Percentiles rank a stretch among this genome's conserved stretches.
phyloP scores from a whole-genome alignment of 2,329 filamentous ascomycete genomes.

The Myriangium duriaei region DNA sequence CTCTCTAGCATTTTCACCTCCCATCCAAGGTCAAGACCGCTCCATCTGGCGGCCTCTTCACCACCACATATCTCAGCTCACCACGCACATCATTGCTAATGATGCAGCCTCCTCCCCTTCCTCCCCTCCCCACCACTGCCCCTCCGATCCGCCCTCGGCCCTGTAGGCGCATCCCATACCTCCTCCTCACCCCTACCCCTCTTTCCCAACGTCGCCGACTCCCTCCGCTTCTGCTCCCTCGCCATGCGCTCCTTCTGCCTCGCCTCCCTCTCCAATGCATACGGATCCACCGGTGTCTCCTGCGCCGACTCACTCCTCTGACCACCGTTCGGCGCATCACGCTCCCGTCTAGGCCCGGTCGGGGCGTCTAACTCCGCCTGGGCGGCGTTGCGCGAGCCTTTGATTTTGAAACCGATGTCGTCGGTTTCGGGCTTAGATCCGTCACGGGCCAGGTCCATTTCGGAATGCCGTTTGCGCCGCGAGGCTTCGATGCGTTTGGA shows the following conservation, averaged over 20 bases:
- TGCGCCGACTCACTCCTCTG: conserved; percentile 8
- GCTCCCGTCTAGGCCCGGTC: conserved; percentile 21
- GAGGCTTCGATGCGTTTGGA: conserved; percentile 31
- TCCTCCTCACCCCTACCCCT: conserved; percentile 14
- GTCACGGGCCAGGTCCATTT: conserved; percentile 31
- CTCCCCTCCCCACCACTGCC: too few species aligned
- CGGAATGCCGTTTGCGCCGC: conserved; percentile 25
- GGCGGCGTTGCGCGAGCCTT: conserved; percentile 21
- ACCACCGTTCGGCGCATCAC: conserved; percentile 11
- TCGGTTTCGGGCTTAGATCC: conserved; percentile 17
- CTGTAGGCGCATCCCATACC: conserved; percentile 30
- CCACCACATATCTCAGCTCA: too few species aligned
- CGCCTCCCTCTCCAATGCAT: conserved; percentile 22
- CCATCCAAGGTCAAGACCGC: too few species aligned
- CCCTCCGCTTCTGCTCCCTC: conserved; percentile 54
- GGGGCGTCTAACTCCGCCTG: conserved; percentile 18
- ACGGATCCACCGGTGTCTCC: conserved; percentile 18
- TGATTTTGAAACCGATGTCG: conserved; percentile 38
- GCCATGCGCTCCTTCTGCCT: conserved; percentile 38
- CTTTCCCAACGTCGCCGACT: conserved; percentile 33
- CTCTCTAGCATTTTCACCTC: too few species aligned
- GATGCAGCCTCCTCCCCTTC: too few species aligned
- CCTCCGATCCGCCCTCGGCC: too few species aligned
- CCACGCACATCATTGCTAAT: too few species aligned
- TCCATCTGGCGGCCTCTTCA: too few species aligned